A percentile compares a stretch with the other conserved stretches of the same genome.
phyloP scores from a whole-genome alignment of 768 basidiomycete species.

The Boletus pseudo-olivaceus region DNA sequence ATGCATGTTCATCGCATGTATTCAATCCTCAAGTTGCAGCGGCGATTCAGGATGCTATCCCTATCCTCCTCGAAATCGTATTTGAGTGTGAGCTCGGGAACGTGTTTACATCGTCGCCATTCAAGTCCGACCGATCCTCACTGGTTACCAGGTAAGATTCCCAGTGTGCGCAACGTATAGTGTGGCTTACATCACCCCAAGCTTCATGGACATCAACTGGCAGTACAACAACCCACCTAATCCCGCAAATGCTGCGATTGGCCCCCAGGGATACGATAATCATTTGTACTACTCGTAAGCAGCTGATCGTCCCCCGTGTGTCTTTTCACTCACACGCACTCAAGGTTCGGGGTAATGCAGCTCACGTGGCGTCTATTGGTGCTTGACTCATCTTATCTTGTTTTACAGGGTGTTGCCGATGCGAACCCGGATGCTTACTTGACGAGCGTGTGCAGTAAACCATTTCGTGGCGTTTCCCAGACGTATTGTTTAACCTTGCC shows the following conservation, averaged over 20 bases:
- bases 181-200: constrained; percentile 26
- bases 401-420: constrained; percentile 62
- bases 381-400: constrained; percentile 5
- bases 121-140: constrained; percentile 18
- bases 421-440: constrained; percentile 63
- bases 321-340: constrained; percentile 4
- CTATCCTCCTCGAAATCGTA: constrained; percentile 35
- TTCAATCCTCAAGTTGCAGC: constrained; percentile 31
- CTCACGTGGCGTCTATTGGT: not conserved
- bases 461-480: not conserved
- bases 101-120: constrained; percentile 23
- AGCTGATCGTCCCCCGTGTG: not conserved
- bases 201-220: constrained; percentile 83
- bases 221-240: constrained; percentile 67
- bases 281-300: constrained; percentile 74
- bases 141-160: constrained; percentile 38
- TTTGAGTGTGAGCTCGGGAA: constrained; percentile 16
- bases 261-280: constrained; percentile 74
- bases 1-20: constrained; percentile 9
- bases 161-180: not conserved
- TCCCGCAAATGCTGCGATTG: constrained; percentile 63
- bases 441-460: constrained; percentile 65
- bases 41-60: constrained; percentile 35
- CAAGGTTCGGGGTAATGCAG: constrained; percentile 54
- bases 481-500: not conserved